These are phyloP conservation scores for Cladobotryum mycophilum DNA, from an alignment of 2,329 filamentous ascomycete genomes.

Conservation along the genomic window DNA sequence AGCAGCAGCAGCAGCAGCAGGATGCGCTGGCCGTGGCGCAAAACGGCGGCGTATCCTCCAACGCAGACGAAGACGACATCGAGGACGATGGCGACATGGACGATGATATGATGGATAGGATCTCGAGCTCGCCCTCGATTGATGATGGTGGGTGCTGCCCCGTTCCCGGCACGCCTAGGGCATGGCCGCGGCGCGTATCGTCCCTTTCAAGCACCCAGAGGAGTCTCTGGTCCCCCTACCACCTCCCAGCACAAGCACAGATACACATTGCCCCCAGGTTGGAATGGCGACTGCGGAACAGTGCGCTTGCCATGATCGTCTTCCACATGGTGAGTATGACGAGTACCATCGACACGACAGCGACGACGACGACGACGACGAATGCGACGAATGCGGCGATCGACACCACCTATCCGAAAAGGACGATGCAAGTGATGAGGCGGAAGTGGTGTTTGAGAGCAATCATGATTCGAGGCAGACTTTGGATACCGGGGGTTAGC, in stretches of 20 bases:
- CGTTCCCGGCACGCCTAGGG: constrained; percentile 25
- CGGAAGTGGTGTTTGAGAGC: neutral
- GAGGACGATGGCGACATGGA: constrained; percentile 67
- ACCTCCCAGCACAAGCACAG: constrained; percentile 16
- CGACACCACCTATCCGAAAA: constrained; percentile 4
- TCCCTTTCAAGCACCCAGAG: constrained; percentile 31
- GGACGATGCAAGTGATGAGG: neutral
- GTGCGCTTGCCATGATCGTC: constrained; percentile 34
- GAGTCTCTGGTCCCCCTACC: constrained; percentile 26
- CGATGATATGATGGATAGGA: constrained; percentile 96
- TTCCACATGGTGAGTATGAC: constrained; percentile 34
- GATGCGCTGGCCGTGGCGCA: constrained; percentile 56
- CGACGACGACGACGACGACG: constrained; percentile 21
- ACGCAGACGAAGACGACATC: constrained; percentile 60
- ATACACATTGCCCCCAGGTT: constrained; percentile 4
- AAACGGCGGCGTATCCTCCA: constrained; percentile 49
- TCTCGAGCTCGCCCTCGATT: constrained; percentile 97
- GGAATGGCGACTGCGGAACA: constrained; percentile 13
- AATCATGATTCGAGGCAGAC: neutral
- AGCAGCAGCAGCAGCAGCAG: constrained; percentile 40
- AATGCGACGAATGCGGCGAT: constrained; percentile 16
- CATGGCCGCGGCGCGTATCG: constrained; percentile 40
- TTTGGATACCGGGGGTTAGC: constrained; percentile 9
- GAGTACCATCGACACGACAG: constrained; percentile 7
- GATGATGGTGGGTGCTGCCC: constrained; percentile 86